These are phyloP conservation scores for Baudoinia panamericana DNA, from an alignment of 495 filamentous ascomycete genomes.

Conservation along the genomic window DNA sequence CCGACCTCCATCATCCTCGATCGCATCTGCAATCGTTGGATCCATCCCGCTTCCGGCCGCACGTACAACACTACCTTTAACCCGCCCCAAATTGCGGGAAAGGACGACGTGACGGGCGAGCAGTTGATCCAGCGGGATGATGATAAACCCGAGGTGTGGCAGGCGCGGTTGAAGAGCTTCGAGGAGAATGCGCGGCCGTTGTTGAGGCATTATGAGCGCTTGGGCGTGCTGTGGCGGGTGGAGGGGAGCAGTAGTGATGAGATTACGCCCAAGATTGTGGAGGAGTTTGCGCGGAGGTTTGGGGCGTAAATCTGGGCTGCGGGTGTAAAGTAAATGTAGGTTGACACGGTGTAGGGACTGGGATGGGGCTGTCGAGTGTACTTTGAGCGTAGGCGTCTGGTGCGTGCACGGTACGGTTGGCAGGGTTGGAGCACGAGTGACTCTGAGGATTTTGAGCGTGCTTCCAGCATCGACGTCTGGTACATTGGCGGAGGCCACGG, in stretches of 20 bases:
- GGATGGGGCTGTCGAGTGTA: neutral
- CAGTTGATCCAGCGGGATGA: conserved; percentile 67
- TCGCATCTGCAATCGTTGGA: conserved; percentile 81
- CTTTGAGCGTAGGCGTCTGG: conserved; percentile 1
- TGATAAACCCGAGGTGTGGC: conserved; percentile 78
- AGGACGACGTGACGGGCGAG: conserved; percentile 88
- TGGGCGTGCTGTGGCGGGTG: conserved; percentile 80
- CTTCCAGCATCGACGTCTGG: neutral
- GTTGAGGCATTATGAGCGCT: conserved; percentile 74
- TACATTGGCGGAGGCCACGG: neutral
- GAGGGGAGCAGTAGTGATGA: conserved; percentile 81
- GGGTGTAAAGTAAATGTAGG: neutral
- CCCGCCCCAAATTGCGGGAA: conserved; percentile 61
- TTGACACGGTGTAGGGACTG: neutral
- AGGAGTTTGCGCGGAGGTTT: conserved; percentile 70
- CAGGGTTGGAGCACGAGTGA: too few species aligned
- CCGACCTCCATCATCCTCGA: conserved; percentile 69
- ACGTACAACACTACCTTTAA: conserved; percentile 94
- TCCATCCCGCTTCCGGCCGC: conserved; percentile 81
- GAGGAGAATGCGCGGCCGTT: conserved; percentile 74
- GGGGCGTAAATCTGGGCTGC: conserved; percentile 9
- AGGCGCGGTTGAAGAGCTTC: conserved; percentile 63
- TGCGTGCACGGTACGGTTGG: too few species aligned
- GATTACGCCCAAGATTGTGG: conserved; percentile 73
- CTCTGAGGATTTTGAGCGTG: neutral